Percentiles rank a stretch among this genome's conserved stretches.
These are phyloP conservation scores for Steccherinum ochraceum DNA, from an alignment of 768 basidiomycete genomes.

Conservation along the genomic window DNA sequence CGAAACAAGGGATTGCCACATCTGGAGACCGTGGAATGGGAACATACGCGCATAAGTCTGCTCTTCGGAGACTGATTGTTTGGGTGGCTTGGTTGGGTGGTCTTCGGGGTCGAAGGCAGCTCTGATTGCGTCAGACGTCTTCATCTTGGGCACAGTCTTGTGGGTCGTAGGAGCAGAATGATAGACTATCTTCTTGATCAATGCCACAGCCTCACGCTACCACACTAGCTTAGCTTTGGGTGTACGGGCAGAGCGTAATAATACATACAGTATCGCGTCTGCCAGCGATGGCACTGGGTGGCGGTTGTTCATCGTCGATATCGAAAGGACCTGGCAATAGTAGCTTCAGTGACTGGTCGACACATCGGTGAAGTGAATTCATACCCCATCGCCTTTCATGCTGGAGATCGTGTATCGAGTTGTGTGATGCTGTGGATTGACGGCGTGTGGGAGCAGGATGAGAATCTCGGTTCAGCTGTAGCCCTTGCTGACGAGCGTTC, in stretches of 20 bases:
- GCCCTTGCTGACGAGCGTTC: conserved; percentile 41
- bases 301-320: conserved; percentile 61
- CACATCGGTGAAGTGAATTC: conserved; percentile 24
- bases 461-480: conserved; percentile 22
- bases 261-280: conserved; percentile 56
- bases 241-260: neutral
- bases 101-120: conserved; percentile 47
- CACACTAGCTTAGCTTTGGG: neutral
- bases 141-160: conserved; percentile 42
- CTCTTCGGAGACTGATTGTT: conserved; percentile 52
- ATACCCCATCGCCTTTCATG: conserved; percentile 20
- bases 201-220: conserved; percentile 47
- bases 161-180: conserved; percentile 50
- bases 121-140: conserved; percentile 35
- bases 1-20: conserved; percentile 51
- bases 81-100: conserved; percentile 37
- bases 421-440: conserved; percentile 8
- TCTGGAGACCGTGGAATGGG: conserved; percentile 46
- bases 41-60: conserved; percentile 35
- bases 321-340: conserved; percentile 57
- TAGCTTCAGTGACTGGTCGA: too few species aligned
- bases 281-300: conserved; percentile 65
- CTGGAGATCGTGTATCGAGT: conserved; percentile 13
- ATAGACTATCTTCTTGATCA: conserved; percentile 51
- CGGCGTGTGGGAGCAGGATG: conserved; percentile 2